A percentile compares a stretch with the other conserved stretches of the same genome.
These are phyloP conservation scores for Lomentospora prolificans DNA, from an alignment of 2,329 filamentous ascomycete genomes.

Conservation along the genomic window DNA sequence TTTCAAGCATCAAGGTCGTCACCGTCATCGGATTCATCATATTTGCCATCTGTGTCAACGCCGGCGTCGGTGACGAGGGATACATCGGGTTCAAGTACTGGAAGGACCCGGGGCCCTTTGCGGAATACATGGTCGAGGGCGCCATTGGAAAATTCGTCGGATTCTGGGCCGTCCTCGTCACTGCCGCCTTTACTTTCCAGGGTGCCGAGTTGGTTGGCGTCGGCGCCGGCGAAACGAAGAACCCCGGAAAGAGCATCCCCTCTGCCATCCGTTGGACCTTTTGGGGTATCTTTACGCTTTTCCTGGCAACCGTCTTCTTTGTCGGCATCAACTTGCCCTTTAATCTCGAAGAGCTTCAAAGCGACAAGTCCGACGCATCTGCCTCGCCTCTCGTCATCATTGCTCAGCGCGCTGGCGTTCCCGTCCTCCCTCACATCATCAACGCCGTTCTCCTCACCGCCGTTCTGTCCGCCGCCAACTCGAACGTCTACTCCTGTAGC, in stretches of 20 bases:
- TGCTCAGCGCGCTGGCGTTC: slow-evolving; percentile 51
- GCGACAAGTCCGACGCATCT: slow-evolving; percentile 44
- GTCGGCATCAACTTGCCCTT: slow-evolving; percentile 62
- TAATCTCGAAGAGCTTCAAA: slow-evolving; percentile 43
- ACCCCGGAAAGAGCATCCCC: slow-evolving; percentile 64
- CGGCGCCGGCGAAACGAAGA: slow-evolving; percentile 65
- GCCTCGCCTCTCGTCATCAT: slow-evolving; percentile 58
- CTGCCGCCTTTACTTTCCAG: slow-evolving; percentile 61
- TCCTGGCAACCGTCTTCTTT: slow-evolving; percentile 56
- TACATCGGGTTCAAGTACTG: slow-evolving; percentile 68
- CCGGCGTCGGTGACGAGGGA: slow-evolving; percentile 58
- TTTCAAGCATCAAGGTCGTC: slow-evolving; percentile 66
- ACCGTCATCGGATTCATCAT: slow-evolving; percentile 68
- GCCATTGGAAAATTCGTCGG: slow-evolving; percentile 53
- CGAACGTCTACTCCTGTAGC: slow-evolving; percentile 64
- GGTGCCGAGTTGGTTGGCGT: slow-evolving; percentile 70
- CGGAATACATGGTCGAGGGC: slow-evolving; percentile 45
- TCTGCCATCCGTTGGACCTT: slow-evolving; percentile 65
- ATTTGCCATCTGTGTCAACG: slow-evolving; percentile 66
- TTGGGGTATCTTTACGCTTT: slow-evolving; percentile 63
- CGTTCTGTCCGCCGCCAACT: slow-evolving; percentile 69
- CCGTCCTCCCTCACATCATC: slow-evolving; percentile 57
- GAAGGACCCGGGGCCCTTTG: slow-evolving; percentile 58
- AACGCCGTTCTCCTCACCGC: slow-evolving; percentile 71
- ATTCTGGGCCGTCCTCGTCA: slow-evolving; percentile 60